Base-by-base conservation (phyloP, 148 eudicot species). In the Amaranthus cruentus region DNA sequence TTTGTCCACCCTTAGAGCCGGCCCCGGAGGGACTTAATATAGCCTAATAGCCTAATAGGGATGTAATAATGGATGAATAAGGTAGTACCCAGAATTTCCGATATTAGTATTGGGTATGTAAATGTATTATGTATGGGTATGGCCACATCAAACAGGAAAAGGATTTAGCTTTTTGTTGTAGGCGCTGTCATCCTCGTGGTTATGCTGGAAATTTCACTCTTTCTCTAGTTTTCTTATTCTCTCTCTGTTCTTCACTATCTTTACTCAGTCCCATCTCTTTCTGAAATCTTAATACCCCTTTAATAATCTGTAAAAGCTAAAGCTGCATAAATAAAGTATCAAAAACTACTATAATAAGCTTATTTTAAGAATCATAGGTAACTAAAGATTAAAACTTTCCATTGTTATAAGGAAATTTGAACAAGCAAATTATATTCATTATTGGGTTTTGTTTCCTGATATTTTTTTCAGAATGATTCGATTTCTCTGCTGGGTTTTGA, bases 181-280 rank as follows among this genome's bases (percentile, higher is more conserved):
- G 66, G 47, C 21, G 75, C 75, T 72, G 75, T 72, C 67, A 57
- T 28, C 67, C 67, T 72, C 75, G 75, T 72, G 75, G 57, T 54
- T 63, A 67, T 49, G 75, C 75, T 72, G 67, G n/a, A 50, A 57
- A 4, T 28, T 44, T 46, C 53, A 15, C 62, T 61, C 56, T 72
- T 28, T 28, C 38, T 28, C 38, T 28, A 28, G 10, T 4, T 14
- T 49, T 0, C 56, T 6, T 18, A 21, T 62, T 60, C 67, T 18
- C 48, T 72, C 66, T 60, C 75, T 11, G 7, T 6, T 11, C 3
- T 9, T 15, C 54, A 28, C 38, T 28, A 28, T 28, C 38, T 28
- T 28, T 47, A 21, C 51, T 69, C 42, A 43, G 7, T 42, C 5
- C 54, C 14, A 13, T 9, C 8, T 58, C 66, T 59, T 12, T 60